phyloP scores from a whole-genome alignment of 352 stramenopile genomes.

The Peronospora belbahrii region DNA sequence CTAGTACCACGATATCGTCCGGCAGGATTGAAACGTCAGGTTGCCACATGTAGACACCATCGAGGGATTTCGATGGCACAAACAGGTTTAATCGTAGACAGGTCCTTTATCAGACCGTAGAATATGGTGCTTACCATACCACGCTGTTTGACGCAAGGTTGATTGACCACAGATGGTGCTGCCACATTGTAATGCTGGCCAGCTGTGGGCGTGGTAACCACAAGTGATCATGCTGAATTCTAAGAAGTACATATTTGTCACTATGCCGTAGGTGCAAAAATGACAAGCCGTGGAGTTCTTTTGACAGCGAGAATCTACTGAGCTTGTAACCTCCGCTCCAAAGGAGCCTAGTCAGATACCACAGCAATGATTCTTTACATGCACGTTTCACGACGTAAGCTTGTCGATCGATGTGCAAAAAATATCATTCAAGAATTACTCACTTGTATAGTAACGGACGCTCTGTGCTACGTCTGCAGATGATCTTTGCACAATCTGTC shows the following conservation, averaged over 20 bases:
- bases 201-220: conserved; percentile 43
- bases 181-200: conserved; percentile 45
- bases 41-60: conserved; percentile 51
- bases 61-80: conserved; percentile 39
- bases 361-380: no score
- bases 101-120: conserved; percentile 47
- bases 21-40: conserved; percentile 22
- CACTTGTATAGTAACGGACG: no score
- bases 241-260: conserved; percentile 34
- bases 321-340: conserved; percentile 39
- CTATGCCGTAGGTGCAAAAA: conserved; percentile 38
- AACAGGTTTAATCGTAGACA: conserved; percentile 39
- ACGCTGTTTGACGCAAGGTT: conserved; percentile 37
- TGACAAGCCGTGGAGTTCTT: conserved; percentile 45
- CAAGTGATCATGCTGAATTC: conserved; percentile 60
- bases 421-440: no score
- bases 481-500: neutral
- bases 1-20: conserved; percentile 68
- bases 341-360: conserved; percentile 30
- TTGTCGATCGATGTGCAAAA: no score
- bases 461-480: no score
- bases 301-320: conserved; percentile 29
- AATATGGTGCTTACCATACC: conserved; percentile 43
- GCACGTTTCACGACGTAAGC: no score
- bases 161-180: conserved; percentile 47